phyloP scores from a whole-genome alignment of 306 rosid species.

The Vigna hirtella region DNA sequence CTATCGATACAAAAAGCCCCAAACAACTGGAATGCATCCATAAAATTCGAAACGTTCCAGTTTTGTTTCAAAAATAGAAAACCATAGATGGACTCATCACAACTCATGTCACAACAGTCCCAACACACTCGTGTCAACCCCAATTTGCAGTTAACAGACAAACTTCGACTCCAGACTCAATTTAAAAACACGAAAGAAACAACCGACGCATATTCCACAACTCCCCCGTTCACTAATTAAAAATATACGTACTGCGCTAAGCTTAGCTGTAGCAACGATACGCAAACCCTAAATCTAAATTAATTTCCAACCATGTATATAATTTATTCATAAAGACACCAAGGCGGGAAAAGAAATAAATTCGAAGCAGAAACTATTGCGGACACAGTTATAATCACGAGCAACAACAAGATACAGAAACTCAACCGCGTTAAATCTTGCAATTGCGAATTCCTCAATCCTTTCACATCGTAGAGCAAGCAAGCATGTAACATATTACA shows the following conservation, averaged over 20 bases:
- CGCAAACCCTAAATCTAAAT: constrained; percentile 25
- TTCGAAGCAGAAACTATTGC: constrained; percentile 2
- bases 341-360: background rate
- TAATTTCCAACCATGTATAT: background rate
- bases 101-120: background rate
- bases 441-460: constrained; percentile 18
- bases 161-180: background rate
- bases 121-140: background rate
- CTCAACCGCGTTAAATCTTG: background rate
- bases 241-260: background rate
- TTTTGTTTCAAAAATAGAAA: background rate
- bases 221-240: background rate
- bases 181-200: background rate
- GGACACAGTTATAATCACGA: constrained; percentile 10
- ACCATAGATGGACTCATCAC: background rate
- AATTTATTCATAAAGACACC: constrained; percentile 16
- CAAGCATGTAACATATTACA: background rate
- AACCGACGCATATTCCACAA: background rate
- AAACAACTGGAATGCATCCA: background rate
- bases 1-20: background rate
- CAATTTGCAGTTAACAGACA: background rate
- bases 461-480: background rate
- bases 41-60: background rate
- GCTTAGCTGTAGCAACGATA: constrained; percentile 6
- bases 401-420: background rate